Evolutionary conservation across 345 rosid species (phyloP).

Genomic region (Corchorus capsularis): DNA sequence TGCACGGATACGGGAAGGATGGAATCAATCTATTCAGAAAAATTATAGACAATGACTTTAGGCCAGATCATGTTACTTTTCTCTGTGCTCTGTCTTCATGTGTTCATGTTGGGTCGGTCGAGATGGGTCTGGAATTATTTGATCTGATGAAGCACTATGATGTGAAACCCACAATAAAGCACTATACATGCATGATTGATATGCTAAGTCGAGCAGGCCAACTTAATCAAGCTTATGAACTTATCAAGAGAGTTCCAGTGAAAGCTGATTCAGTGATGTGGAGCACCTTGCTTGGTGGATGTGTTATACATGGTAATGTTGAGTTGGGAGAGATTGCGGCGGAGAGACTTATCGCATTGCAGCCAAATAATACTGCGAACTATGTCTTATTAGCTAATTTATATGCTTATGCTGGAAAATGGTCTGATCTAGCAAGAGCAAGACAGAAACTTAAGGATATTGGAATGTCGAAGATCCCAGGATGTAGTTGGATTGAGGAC

Average conservation of each 20-base stretch:
- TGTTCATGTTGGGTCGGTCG: conserved; percentile 48
- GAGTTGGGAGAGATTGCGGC: conserved; percentile 56
- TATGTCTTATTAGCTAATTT: conserved; percentile 51
- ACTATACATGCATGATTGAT: conserved; percentile 63
- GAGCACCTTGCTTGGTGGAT: conserved; percentile 55
- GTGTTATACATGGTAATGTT: conserved; percentile 41
- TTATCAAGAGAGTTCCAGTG: conserved; percentile 41
- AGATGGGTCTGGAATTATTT: conserved; percentile 41
- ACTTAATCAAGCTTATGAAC: conserved; percentile 45
- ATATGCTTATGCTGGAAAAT: conserved; percentile 54
- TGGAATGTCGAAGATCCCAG: conserved; percentile 53
- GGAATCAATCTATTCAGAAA: conserved; percentile 46
- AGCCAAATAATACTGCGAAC: conserved; percentile 49
- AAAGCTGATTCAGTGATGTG: conserved; percentile 56
- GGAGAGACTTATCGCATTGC: conserved; percentile 42
- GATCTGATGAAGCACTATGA: conserved; percentile 40
- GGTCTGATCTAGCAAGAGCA: conserved; percentile 43
- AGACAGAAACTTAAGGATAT: conserved; percentile 39
- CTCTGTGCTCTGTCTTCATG: conserved; percentile 56
- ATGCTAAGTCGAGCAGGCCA: conserved; percentile 52
- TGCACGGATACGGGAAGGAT: conserved; percentile 55
- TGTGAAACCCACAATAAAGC: conserved; percentile 44
- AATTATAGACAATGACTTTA: conserved; percentile 40
- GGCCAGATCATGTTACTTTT: conserved; percentile 61
- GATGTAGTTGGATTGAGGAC: conserved; percentile 57